These are phyloP conservation scores for Metschnikowia arizonensis DNA, from an alignment of 805 yeast species.

Conservation along the genomic window DNA sequence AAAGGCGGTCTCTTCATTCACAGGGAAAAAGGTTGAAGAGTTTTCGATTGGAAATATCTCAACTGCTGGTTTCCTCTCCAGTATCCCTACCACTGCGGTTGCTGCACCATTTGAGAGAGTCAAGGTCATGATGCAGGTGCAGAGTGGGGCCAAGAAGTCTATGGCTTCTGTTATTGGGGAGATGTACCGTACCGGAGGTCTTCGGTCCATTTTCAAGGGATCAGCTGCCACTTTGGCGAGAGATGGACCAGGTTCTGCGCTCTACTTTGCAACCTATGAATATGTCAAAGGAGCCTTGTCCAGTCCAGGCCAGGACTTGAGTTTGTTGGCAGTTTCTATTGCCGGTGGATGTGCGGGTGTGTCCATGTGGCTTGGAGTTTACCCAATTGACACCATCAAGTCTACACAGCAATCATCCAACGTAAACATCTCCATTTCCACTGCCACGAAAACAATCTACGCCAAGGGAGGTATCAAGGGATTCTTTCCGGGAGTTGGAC, in stretches of 20 bases:
- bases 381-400: constrained; percentile 95
- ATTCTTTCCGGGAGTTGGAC: constrained; percentile 96
- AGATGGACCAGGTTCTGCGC: constrained; percentile 96
- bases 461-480: constrained; percentile 77
- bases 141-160: constrained; percentile 43
- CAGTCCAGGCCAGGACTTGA: constrained; percentile 52
- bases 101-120: constrained; percentile 98
- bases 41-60: constrained; percentile 70
- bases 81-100: constrained; percentile 89
- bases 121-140: constrained; percentile 87
- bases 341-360: constrained; percentile 98
- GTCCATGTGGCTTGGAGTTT: constrained; percentile 93
- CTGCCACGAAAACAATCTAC: constrained; percentile 68
- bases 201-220: constrained; percentile 83
- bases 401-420: constrained; percentile 71
- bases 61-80: constrained; percentile 91
- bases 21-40: constrained; percentile 35
- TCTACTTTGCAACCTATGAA: constrained; percentile 94
- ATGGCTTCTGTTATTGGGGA: constrained; percentile 59
- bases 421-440: constrained; percentile 49
- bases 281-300: constrained; percentile 62
- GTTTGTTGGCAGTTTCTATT: constrained; percentile 68
- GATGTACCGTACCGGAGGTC: constrained; percentile 75
- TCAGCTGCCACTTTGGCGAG: constrained; percentile 89
- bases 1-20: constrained; percentile 52